Evolutionary conservation across 2,329 filamentous ascomycete genomes (phyloP).

Genomic region (Tolypocladium inflatum): DNA sequence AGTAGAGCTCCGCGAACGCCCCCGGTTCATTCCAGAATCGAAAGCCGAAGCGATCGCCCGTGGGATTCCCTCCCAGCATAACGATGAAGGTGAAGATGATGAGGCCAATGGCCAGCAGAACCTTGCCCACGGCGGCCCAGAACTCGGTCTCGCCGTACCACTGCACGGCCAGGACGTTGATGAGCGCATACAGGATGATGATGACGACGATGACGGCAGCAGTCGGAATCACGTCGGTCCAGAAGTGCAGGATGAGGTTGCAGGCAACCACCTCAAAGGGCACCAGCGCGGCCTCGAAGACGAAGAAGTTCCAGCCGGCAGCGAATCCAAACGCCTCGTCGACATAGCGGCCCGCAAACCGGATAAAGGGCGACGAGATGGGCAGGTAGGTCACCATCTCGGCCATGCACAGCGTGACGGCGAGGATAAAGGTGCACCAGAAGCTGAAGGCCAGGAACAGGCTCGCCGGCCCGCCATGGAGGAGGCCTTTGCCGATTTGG

Average conservation of each 20-base stretch:
- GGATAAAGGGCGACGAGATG: constrained; percentile 70
- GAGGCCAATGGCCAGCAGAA: constrained; percentile 61
- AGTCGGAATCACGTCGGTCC: constrained; percentile 50
- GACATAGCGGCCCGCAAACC: constrained; percentile 65
- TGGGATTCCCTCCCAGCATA: constrained; percentile 75
- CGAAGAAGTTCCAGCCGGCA: constrained; percentile 65
- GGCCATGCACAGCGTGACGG: constrained; percentile 52
- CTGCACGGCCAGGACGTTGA: constrained; percentile 66
- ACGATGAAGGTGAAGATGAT: constrained; percentile 71
- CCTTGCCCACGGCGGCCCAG: constrained; percentile 61
- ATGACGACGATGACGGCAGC: constrained; percentile 52
- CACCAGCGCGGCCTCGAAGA: constrained; percentile 58
- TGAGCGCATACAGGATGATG: constrained; percentile 32
- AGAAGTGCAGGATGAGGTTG: constrained; percentile 53
- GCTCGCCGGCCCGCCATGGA: constrained; percentile 49
- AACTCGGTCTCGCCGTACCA: constrained; percentile 76
- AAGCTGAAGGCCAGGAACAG: constrained; percentile 50
- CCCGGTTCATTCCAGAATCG: constrained; percentile 57
- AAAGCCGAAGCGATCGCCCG: constrained; percentile 64
- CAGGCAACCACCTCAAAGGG: constrained; percentile 60
- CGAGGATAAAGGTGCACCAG: constrained; percentile 53
- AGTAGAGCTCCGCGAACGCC: constrained; percentile 58
- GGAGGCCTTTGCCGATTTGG: constrained; percentile 47
- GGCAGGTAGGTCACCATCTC: constrained; percentile 73
- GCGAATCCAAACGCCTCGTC: constrained; percentile 68